Percentiles rank a stretch among this genome's conserved stretches.
Evolutionary conservation across 108 stramenopile genomes (phyloP).

Genomic region (Pseudonitzschia delicatissima): DNA sequence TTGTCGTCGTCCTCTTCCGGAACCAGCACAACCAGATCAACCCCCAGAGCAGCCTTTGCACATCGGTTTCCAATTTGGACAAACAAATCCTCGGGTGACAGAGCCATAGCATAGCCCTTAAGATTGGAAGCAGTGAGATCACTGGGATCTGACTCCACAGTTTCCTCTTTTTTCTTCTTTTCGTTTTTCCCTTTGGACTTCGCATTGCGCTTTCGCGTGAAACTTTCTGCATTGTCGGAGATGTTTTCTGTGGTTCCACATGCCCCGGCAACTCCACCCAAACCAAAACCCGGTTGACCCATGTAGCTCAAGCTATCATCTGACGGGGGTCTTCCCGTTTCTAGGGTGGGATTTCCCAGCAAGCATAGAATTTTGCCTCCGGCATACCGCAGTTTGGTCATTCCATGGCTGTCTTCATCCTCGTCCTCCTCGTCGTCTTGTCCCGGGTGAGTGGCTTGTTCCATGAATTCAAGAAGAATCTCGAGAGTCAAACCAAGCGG

Average conservation of each 20-base stretch:
- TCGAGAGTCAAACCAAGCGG: conserved; percentile 21
- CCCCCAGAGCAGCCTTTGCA: conserved; percentile 41
- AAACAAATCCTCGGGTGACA: conserved; percentile 31
- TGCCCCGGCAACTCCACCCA: conserved; percentile 29
- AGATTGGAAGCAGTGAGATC: conserved; percentile 32
- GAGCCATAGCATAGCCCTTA: conserved; percentile 6
- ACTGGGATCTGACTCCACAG: conserved; percentile 7
- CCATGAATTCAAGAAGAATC: conserved; percentile 38
- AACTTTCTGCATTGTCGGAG: background rate
- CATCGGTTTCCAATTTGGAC: conserved; percentile 32
- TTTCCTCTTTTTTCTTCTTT: conserved; percentile 5
- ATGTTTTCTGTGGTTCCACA: conserved; percentile 3
- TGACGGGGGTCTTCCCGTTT: conserved; percentile 11
- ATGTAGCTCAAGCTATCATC: background rate
- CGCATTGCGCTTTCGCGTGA: background rate
- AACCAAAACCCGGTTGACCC: conserved; percentile 11
- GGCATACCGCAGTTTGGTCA: conserved; percentile 30
- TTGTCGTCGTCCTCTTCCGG: conserved; percentile 15
- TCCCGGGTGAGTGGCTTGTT: conserved; percentile 29
- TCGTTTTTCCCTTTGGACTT: background rate
- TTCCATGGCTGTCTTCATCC: background rate
- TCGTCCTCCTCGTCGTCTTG: conserved; percentile 2
- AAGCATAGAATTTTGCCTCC: conserved; percentile 50
- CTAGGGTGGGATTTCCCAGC: conserved; percentile 39
- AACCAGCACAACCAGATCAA: conserved; percentile 42